Evolutionary conservation across 495 filamentous ascomycete species (phyloP).

Genomic region (Chaetomidium leptoderma): DNA sequence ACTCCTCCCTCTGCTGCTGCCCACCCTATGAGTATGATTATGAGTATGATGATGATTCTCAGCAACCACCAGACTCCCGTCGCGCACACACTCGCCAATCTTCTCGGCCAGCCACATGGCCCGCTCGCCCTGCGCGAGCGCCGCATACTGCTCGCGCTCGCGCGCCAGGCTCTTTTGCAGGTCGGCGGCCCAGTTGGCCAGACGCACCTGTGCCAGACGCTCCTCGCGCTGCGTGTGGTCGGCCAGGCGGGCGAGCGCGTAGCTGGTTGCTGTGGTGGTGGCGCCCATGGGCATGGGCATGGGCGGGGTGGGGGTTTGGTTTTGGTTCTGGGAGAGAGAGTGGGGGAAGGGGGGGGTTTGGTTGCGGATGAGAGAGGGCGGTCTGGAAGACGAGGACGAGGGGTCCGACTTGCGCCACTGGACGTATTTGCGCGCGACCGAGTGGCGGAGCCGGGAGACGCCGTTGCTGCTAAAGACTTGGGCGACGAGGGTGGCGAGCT

Average conservation of each 20-base stretch:
- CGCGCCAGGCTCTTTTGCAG: slow-evolving; percentile 78
- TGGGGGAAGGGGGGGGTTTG: neutral
- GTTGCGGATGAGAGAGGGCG: neutral
- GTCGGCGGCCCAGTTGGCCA: slow-evolving; percentile 87
- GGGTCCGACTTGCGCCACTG: slow-evolving; percentile 49
- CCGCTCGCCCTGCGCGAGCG: slow-evolving; percentile 65
- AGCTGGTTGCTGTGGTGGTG: slow-evolving; percentile 33
- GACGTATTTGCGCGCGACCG: slow-evolving; percentile 82
- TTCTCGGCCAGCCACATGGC: slow-evolving; percentile 75
- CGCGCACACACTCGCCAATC: slow-evolving; percentile 67
- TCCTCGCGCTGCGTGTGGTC: slow-evolving; percentile 71
- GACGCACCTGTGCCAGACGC: slow-evolving; percentile 67
- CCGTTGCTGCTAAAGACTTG: slow-evolving; percentile 76
- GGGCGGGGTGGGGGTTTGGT: neutral
- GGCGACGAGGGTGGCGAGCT: slow-evolving; percentile 65
- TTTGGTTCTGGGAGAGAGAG: neutral
- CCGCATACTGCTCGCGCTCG: slow-evolving; percentile 73
- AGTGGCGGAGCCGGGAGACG: slow-evolving; percentile 80
- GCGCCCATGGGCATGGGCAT: neutral
- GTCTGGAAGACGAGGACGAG: neutral
- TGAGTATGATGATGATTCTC: too few species aligned
- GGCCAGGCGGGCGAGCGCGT: slow-evolving; percentile 65
- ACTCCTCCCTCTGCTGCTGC: neutral
- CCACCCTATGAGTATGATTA: too few species aligned
- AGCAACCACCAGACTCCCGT: slow-evolving; percentile 44